These are phyloP conservation scores for Scleroderma citrinum DNA, from an alignment of 768 basidiomycete species.

Conservation along the genomic window DNA sequence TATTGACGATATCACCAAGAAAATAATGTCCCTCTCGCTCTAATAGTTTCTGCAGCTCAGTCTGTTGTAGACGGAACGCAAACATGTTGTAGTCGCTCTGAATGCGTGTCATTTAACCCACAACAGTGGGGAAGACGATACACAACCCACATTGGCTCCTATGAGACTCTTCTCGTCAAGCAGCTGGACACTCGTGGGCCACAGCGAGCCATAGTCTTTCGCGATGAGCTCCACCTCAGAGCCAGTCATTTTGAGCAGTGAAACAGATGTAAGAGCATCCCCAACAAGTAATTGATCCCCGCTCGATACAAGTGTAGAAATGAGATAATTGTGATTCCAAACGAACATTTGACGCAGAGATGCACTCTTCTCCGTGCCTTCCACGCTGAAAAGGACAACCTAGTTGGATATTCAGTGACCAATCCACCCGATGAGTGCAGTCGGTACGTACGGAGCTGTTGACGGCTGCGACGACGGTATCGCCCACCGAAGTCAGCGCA, in stretches of 20 bases:
- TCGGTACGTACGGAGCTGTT: slow-evolving; percentile 61
- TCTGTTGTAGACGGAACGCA: slow-evolving; percentile 47
- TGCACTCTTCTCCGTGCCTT: slow-evolving; percentile 28
- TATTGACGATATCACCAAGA: slow-evolving; percentile 71
- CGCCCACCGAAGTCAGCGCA: slow-evolving; percentile 45
- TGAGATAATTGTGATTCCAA: slow-evolving; percentile 83
- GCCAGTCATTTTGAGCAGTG: slow-evolving; percentile 50
- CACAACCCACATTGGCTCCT: slow-evolving; percentile 61
- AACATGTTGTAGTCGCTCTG: slow-evolving; percentile 67
- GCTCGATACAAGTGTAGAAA: slow-evolving; percentile 57
- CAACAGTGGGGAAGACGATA: neutral
- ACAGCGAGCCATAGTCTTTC: slow-evolving; percentile 70
- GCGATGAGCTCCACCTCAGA: slow-evolving; percentile 49
- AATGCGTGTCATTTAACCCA: slow-evolving; percentile 6
- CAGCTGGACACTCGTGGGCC: slow-evolving; percentile 63
- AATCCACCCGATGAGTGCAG: neutral
- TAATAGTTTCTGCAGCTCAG: slow-evolving; percentile 40
- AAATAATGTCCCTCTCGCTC: slow-evolving; percentile 68
- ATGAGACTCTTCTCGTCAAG: slow-evolving; percentile 52
- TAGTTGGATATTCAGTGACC: slow-evolving; percentile 15
- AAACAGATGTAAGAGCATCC: slow-evolving; percentile 77
- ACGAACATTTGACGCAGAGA: slow-evolving; percentile 36
- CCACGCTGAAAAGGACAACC: slow-evolving; percentile 45
- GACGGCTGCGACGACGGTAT: slow-evolving; percentile 59
- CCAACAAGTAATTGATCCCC: slow-evolving; percentile 59